These are phyloP conservation scores for Suillus ampliporus DNA, from an alignment of 768 basidiomycete species.

Conservation along the genomic window DNA sequence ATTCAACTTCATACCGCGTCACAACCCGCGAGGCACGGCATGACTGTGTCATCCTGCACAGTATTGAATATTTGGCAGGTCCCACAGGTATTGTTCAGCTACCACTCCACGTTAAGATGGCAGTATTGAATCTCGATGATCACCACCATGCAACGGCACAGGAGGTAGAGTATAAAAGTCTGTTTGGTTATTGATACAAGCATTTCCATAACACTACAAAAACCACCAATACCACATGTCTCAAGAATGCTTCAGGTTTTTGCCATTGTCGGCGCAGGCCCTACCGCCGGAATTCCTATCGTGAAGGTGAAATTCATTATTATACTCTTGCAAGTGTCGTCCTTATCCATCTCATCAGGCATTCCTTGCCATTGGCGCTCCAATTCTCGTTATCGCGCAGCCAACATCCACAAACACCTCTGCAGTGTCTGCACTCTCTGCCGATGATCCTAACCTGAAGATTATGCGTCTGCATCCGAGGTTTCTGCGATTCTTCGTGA, in stretches of 20 bases:
- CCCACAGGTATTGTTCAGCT: too few species aligned
- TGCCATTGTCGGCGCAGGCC: slow-evolving; percentile 10
- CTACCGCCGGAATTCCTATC: slow-evolving; percentile 9
- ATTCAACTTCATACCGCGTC: too few species aligned
- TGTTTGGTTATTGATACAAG: too few species aligned
- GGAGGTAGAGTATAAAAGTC: too few species aligned
- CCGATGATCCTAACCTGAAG: slow-evolving; percentile 13
- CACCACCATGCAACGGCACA: too few species aligned
- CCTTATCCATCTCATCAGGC: slow-evolving; percentile 1
- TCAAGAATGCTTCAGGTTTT: neutral
- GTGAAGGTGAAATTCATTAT: slow-evolving; percentile 5
- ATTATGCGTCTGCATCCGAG: slow-evolving; percentile 9
- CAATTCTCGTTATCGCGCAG: neutral
- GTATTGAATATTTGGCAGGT: too few species aligned
- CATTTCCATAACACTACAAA: too few species aligned
- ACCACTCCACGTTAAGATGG: too few species aligned
- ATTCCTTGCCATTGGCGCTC: slow-evolving; percentile 9
- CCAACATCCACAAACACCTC: slow-evolving; percentile 9
- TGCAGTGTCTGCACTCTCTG: slow-evolving; percentile 16
- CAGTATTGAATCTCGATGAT: too few species aligned
- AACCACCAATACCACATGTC: too few species aligned
- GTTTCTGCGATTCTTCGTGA: slow-evolving; percentile 24
- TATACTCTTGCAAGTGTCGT: neutral
- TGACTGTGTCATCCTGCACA: too few species aligned
- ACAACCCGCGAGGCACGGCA: too few species aligned